Evolutionary conservation across 257 asterid genomes (phyloP).

Genomic region (Capsicum pubescens): DNA sequence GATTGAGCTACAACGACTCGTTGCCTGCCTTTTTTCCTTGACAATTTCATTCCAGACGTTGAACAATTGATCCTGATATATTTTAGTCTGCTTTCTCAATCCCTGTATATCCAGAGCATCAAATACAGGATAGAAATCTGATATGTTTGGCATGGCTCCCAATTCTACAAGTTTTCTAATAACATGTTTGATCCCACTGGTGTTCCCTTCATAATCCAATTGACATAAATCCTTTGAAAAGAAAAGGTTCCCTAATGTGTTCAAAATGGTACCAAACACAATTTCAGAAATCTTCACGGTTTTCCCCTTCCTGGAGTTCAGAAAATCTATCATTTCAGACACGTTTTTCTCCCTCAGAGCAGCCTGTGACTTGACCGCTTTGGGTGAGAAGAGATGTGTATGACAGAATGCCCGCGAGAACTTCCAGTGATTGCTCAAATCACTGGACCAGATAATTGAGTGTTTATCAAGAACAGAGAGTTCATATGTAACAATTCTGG

Average conservation of each 20-base stretch:
- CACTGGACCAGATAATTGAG: slow-evolving; percentile 41
- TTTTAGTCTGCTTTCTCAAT: slow-evolving; percentile 29
- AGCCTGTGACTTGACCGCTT: slow-evolving; percentile 39
- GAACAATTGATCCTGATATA: not conserved
- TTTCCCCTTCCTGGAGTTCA: slow-evolving; percentile 39
- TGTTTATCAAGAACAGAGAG: slow-evolving; percentile 30
- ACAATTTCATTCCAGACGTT: slow-evolving; percentile 41
- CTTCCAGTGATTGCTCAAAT: slow-evolving; percentile 36
- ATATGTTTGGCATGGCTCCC: slow-evolving; percentile 29
- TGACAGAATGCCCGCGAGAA: slow-evolving; percentile 36
- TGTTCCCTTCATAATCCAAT: slow-evolving; percentile 33
- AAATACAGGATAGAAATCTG: not conserved
- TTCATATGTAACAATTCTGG: slow-evolving; percentile 27
- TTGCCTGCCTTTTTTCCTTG: slow-evolving; percentile 37
- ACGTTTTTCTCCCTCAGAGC: not conserved
- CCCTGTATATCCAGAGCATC: slow-evolving; percentile 49
- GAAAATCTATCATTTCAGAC: slow-evolving; percentile 39
- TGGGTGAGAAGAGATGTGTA: slow-evolving; percentile 44
- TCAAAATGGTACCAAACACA: slow-evolving; percentile 43
- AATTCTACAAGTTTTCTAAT: slow-evolving; percentile 35
- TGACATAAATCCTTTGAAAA: slow-evolving; percentile 38
- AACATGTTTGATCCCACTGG: slow-evolving; percentile 32
- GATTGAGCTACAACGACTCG: slow-evolving; percentile 14
- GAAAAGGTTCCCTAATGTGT: slow-evolving; percentile 39
- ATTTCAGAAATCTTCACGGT: slow-evolving; percentile 28